phyloP scores from a whole-genome alignment of 2,329 filamentous ascomycete genomes.

The Ustulina deusta region DNA sequence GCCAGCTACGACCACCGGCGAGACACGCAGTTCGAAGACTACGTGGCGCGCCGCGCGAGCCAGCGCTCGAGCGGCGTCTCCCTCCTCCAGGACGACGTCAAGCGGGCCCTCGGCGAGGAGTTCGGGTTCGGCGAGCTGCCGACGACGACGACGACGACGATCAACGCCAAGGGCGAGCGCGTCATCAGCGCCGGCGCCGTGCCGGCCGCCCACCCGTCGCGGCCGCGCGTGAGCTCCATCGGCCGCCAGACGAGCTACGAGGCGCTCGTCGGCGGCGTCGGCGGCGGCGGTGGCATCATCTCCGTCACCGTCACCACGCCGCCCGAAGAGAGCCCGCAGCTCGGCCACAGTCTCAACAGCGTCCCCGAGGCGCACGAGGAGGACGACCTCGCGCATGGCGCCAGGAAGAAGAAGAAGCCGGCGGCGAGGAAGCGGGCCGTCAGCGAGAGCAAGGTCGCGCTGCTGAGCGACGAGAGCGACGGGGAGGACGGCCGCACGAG shows the following conservation, averaged over 20 bases:
- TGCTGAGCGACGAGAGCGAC: slow-evolving; percentile 12
- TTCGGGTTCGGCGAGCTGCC: slow-evolving; percentile 46
- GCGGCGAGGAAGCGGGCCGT: slow-evolving; percentile 18
- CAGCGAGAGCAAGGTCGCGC: slow-evolving; percentile 29
- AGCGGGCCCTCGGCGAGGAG: slow-evolving; percentile 51
- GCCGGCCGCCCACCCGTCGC: slow-evolving; percentile 34
- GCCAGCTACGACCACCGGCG: slow-evolving; percentile 59
- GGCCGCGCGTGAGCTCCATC: slow-evolving; percentile 44
- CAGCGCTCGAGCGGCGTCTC: slow-evolving; percentile 29
- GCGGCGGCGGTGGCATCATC: slow-evolving; percentile 26
- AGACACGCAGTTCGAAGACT: slow-evolving; percentile 62
- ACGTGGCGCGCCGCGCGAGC: slow-evolving; percentile 53
- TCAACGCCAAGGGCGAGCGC: slow-evolving; percentile 25
- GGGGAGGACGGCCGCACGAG: slow-evolving; percentile 18
- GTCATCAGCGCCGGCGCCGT: slow-evolving; percentile 43
- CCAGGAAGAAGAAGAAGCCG: neutral
- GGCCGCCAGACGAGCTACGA: slow-evolving; percentile 46
- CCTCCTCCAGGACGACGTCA: slow-evolving; percentile 45
- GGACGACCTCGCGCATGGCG: slow-evolving; percentile 35
- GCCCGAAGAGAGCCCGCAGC: slow-evolving; percentile 31
- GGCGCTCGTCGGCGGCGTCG: slow-evolving; percentile 28
- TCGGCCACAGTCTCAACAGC: slow-evolving; percentile 47
- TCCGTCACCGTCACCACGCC: slow-evolving; percentile 32
- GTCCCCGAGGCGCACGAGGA: slow-evolving; percentile 50
- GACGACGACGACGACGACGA: neutral